phyloP scores from a whole-genome alignment of 768 basidiomycete genomes.

The Lactarius hatsudake region DNA sequence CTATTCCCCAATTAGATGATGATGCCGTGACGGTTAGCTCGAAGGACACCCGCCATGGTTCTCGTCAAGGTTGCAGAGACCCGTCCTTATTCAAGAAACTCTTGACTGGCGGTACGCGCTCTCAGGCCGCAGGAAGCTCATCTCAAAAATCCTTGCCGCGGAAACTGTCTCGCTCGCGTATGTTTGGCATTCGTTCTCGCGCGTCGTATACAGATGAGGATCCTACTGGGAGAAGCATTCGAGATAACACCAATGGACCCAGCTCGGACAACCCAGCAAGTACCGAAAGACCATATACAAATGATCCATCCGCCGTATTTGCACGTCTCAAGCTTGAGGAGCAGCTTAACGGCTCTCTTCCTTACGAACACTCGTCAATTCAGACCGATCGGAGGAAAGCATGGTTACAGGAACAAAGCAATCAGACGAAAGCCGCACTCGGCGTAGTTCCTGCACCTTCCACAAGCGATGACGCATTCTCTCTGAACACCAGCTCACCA shows the following conservation, averaged over 20 bases:
- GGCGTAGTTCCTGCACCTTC: constrained; percentile 14
- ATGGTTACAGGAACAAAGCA: constrained; percentile 25
- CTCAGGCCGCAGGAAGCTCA: not conserved
- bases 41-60: constrained; percentile 45
- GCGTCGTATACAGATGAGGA: constrained; percentile 9
- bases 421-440: not conserved
- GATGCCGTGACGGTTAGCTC: constrained; percentile 77
- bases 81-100: constrained; percentile 35
- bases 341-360: not conserved
- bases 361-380: constrained; percentile 14
- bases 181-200: constrained; percentile 16
- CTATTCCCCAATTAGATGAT: constrained; percentile 54
- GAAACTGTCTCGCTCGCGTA: constrained; percentile 20
- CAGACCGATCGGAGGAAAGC: constrained; percentile 8
- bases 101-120: constrained; percentile 10
- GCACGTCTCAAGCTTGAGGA: constrained; percentile 23
- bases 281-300: constrained; percentile 1
- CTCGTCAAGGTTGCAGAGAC: constrained; percentile 20
- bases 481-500: constrained; percentile 24
- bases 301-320: constrained; percentile 19
- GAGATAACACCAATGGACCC: not conserved
- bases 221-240: not conserved
- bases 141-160: not conserved
- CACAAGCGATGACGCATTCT: constrained; percentile 22
- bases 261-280: not conserved